Evolutionary conservation across 2,329 filamentous ascomycete species (phyloP).

Genomic region (Fusarium pseudonygamai): DNA sequence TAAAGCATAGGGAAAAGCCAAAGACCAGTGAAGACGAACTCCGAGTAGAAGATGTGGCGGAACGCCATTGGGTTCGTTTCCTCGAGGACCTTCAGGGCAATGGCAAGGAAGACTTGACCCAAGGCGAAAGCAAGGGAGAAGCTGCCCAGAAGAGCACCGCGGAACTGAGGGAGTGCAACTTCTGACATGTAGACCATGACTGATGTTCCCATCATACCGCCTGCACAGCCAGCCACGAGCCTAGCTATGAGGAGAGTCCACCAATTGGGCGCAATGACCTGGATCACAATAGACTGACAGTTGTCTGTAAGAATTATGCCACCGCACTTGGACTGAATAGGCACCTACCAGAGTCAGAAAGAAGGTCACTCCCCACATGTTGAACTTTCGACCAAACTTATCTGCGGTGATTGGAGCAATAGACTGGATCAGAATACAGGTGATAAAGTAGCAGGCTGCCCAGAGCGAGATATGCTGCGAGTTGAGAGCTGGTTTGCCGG

Average conservation of each 20-base stretch:
- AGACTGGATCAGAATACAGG: not conserved
- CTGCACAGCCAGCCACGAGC: constrained; percentile 6
- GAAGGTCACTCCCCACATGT: not conserved
- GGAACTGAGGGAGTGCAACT: not conserved
- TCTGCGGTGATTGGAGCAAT: not conserved
- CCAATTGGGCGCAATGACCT: not conserved
- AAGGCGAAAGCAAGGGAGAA: not conserved
- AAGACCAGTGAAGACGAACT: not conserved
- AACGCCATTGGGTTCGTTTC: not conserved
- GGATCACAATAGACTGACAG: not conserved
- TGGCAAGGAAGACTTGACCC: not conserved
- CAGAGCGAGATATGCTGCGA: not conserved
- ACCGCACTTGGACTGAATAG: not conserved
- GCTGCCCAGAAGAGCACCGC: constrained; percentile 11
- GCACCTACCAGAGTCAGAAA: not conserved
- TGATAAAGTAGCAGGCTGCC: not conserved
- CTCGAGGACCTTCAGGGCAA: not conserved
- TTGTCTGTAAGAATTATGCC: not conserved
- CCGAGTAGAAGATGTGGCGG: not conserved
- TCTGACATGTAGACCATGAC: constrained; percentile 31
- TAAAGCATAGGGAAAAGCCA: not conserved
- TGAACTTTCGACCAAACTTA: not conserved
- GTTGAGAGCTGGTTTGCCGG: not conserved
- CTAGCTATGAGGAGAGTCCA: constrained; percentile 1
- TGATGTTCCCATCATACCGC: constrained; percentile 20